phyloP scores from a whole-genome alignment of 495 filamentous ascomycete genomes.

The Astrothelium macrocarpum region DNA sequence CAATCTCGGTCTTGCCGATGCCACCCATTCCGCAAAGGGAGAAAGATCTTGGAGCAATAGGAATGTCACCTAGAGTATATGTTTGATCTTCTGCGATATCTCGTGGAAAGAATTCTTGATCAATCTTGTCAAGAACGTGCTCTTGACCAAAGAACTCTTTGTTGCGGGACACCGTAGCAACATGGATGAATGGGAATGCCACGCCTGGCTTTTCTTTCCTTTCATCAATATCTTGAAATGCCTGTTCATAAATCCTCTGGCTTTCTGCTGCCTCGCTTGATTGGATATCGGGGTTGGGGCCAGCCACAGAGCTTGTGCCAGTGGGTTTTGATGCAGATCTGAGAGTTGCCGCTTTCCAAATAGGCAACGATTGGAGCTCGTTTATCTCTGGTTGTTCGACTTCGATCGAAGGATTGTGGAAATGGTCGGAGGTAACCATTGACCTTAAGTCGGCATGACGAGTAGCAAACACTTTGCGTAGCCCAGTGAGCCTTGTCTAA shows the following conservation, averaged over 20 bases:
- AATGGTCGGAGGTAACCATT: too few species aligned
- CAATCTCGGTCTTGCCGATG: conserved; percentile 1
- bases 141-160: not conserved
- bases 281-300: not conserved
- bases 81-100: not conserved
- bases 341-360: too few species aligned
- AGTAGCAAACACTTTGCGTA: too few species aligned
- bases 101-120: conserved; percentile 1
- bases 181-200: not conserved
- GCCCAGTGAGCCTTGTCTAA: too few species aligned
- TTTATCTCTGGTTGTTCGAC: too few species aligned
- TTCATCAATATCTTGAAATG: not conserved
- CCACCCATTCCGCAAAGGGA: not conserved
- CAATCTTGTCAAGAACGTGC: conserved; percentile 1
- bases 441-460: too few species aligned
- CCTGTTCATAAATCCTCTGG: not conserved
- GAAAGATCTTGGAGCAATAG: not conserved
- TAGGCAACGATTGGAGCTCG: too few species aligned
- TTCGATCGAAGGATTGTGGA: too few species aligned
- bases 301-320: not conserved
- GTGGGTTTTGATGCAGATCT: too few species aligned
- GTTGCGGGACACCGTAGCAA: not conserved
- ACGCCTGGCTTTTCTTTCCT: not conserved
- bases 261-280: not conserved
- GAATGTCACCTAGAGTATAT: not conserved